These are phyloP conservation scores for Lyophyllum decastes DNA, from an alignment of 768 basidiomycete genomes.

Conservation along the genomic window DNA sequence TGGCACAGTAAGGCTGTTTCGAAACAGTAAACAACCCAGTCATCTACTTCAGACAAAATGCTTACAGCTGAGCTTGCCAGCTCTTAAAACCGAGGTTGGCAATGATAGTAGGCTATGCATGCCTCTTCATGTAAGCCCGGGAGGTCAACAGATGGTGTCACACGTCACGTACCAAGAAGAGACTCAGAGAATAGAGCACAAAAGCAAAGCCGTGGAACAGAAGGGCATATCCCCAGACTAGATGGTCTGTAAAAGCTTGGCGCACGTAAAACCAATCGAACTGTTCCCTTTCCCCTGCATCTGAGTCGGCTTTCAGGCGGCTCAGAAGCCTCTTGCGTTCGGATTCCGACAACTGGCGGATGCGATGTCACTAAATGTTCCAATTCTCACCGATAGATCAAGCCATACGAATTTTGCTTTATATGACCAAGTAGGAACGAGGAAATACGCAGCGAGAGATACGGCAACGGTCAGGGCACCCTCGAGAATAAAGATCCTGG, in stretches of 20 bases:
- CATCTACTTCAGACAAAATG: not conserved
- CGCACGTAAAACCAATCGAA: constrained; percentile 61
- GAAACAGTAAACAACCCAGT: not conserved
- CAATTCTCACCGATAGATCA: not conserved
- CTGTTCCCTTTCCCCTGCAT: constrained; percentile 51
- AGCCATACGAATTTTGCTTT: constrained; percentile 54
- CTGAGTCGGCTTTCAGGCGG: constrained; percentile 53
- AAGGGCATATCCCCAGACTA: constrained; percentile 61
- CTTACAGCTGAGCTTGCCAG: constrained; percentile 63
- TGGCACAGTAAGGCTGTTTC: constrained; percentile 54
- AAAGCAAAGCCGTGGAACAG: constrained; percentile 66
- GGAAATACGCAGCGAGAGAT: constrained; percentile 49
- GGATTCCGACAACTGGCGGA: constrained; percentile 45
- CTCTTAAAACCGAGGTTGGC: constrained; percentile 54
- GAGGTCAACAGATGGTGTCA: no score
- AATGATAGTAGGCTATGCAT: constrained; percentile 57
- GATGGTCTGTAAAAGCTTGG: constrained; percentile 57
- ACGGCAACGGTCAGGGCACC: constrained; percentile 51
- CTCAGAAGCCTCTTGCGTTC: constrained; percentile 52
- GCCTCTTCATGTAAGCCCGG: not conserved
- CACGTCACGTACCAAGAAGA: constrained; percentile 48
- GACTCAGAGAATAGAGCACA: constrained; percentile 55
- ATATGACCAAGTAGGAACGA: constrained; percentile 62
- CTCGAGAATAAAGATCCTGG: constrained; percentile 62
- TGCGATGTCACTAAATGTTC: not conserved